Base-by-base conservation (phyloP, 306 rosid species). In the Cajanus cajan region DNA sequence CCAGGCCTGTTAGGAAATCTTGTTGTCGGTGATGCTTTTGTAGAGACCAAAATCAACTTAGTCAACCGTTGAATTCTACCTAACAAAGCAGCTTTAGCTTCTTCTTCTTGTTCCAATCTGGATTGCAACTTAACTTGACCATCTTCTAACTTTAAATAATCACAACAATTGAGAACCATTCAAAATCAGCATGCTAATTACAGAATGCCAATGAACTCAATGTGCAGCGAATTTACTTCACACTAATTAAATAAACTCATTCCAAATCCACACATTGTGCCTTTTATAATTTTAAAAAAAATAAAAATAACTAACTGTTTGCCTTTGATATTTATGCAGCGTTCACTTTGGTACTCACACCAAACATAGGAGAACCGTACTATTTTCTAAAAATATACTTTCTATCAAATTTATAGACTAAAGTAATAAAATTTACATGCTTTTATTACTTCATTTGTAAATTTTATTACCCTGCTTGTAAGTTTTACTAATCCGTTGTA, bases 101-200 rank as follows among this genome's bases (percentile, higher is more conserved):
- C 97, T 88, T 96, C 99, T 78, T 96, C 99, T 89, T 96, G 91
- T 88, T 96, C 99, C 94, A 96, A 81, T 86, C 97, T 87, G 73
- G 98, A 93, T 64, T 93, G 99, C 83, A 96, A 85, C 85, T 87
- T 93, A 83, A 87, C 91, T 85, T 90, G 97, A 82, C 99, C 98
- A 77, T 90, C 99, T 78, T 96, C 98, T 84, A 96, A 89, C 99
- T 96, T 75, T 80, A 82, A 52, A 86, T 82, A 80, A 83, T 83
- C 72, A 80, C 79, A 84, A 86, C 47, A 68, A 76, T 84, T 74
- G 65, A 58, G 62, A 84, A 78, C 47, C 74, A 76, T 79, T 89
- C 76, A 88, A 62, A 78, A 77, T 82, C 87, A 76, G 54, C 71
- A 78, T 52, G 47, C n/a, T 24, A 75, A 58, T 80, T 64, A 66